phyloP scores from a whole-genome alignment of 2,329 filamentous ascomycete species.

The Verticillium nonalfalfae region DNA sequence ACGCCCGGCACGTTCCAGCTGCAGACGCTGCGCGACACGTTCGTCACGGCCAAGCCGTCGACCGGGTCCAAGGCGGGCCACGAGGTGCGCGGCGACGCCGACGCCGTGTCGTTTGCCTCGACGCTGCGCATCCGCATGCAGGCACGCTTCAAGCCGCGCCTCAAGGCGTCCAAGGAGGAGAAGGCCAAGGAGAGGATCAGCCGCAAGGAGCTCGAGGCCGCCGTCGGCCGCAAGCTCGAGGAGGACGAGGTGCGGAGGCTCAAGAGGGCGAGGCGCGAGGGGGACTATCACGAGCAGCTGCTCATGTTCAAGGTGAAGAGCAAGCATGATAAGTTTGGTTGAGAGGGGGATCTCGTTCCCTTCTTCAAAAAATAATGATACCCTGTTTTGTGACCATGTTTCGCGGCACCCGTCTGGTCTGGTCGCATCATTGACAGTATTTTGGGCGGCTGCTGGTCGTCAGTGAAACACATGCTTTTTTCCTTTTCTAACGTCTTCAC shows the following conservation, averaged over 20 bases:
- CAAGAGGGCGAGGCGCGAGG: slow-evolving; percentile 77
- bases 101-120: slow-evolving; percentile 60
- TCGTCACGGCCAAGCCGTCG: slow-evolving; percentile 49
- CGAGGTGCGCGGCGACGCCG: slow-evolving; percentile 72
- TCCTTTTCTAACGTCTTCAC: too few species aligned
- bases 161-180: slow-evolving; percentile 75
- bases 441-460: too few species aligned
- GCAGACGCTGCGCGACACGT: slow-evolving; percentile 66
- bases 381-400: background rate
- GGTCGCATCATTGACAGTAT: background rate
- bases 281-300: slow-evolving; percentile 82
- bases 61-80: slow-evolving; percentile 42
- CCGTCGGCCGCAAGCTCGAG: slow-evolving; percentile 67
- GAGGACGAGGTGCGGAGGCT: slow-evolving; percentile 82
- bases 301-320: slow-evolving; percentile 84
- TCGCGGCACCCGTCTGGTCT: background rate
- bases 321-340: slow-evolving; percentile 80
- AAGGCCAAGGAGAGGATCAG: slow-evolving; percentile 82
- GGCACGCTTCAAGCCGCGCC: slow-evolving; percentile 80
- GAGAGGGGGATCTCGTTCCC: background rate
- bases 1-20: slow-evolving; percentile 67
- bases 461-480: too few species aligned
- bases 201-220: slow-evolving; percentile 75
- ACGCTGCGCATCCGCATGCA: slow-evolving; percentile 86
- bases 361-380: background rate